These are phyloP conservation scores for Aspergillus spinulosporus DNA, from an alignment of 2,329 filamentous ascomycete species.

Conservation along the genomic window DNA sequence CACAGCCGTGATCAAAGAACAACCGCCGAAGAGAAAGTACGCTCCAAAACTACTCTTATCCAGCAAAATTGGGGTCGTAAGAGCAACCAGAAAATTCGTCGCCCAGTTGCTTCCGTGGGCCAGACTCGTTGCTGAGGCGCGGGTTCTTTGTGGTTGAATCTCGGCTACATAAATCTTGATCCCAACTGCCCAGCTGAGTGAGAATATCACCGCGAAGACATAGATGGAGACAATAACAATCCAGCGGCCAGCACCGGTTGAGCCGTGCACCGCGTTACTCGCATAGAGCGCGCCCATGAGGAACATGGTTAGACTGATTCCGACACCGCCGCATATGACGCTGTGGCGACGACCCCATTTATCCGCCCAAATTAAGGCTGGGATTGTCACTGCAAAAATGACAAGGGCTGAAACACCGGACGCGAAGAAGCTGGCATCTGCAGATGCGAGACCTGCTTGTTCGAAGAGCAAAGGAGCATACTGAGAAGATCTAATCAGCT, in stretches of 20 bases:
- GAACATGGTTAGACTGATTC: slow-evolving; percentile 45
- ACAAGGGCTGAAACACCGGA: slow-evolving; percentile 62
- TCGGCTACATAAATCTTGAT: slow-evolving; percentile 60
- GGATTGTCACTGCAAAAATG: slow-evolving; percentile 59
- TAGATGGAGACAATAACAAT: slow-evolving; percentile 33
- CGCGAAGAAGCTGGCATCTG: slow-evolving; percentile 59
- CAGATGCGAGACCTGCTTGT: slow-evolving; percentile 58
- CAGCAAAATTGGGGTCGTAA: slow-evolving; percentile 47
- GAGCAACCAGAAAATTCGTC: slow-evolving; percentile 48
- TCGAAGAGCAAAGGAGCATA: slow-evolving; percentile 63
- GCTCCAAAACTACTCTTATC: slow-evolving; percentile 46
- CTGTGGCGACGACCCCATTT: slow-evolving; percentile 58
- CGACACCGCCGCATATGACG: slow-evolving; percentile 55
- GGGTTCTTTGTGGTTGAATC: slow-evolving; percentile 57
- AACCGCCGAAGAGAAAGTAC: slow-evolving; percentile 50
- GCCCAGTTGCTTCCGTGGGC: slow-evolving; percentile 56
- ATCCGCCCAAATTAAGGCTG: slow-evolving; percentile 58
- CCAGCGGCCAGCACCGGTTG: slow-evolving; percentile 33
- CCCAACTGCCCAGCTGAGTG: slow-evolving; percentile 54
- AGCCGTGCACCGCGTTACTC: slow-evolving; percentile 29
- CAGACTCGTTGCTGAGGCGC: slow-evolving; percentile 56
- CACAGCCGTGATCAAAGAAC: slow-evolving; percentile 40
- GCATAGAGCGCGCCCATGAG: slow-evolving; percentile 38
- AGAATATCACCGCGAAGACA: slow-evolving; percentile 31
- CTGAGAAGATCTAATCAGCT: slow-evolving; percentile 29